Conservation (phyloP, 2,329 filamentous ascomycete species). For the Fusarium musae region DNA sequence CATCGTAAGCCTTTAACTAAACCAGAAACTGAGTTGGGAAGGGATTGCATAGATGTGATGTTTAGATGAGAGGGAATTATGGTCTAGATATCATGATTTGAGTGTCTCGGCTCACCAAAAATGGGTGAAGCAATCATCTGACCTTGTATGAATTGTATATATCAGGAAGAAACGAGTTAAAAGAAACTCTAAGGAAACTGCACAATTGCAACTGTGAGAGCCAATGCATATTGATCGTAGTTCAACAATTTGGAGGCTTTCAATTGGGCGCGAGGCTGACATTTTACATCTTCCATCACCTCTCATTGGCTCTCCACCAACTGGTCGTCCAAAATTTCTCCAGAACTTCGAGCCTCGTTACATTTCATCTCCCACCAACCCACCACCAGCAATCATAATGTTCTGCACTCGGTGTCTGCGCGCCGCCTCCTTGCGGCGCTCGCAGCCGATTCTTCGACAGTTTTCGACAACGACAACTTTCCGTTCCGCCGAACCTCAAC, state of each 20-base stretch:
- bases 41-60: conserved; percentile 22
- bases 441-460: conserved; percentile 48
- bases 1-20: conserved; percentile 39
- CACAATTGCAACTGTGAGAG: neutral
- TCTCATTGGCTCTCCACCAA: conserved; percentile 44
- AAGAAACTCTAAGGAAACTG: conserved; percentile 22
- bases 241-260: conserved; percentile 1
- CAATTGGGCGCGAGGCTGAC: conserved; percentile 45
- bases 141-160: conserved; percentile 51
- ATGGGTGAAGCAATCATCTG: conserved; percentile 35
- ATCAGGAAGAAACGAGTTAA: conserved; percentile 45
- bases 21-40: neutral
- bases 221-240: neutral
- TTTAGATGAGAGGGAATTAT: conserved; percentile 37
- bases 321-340: conserved; percentile 47
- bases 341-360: conserved; percentile 39
- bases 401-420: conserved; percentile 63
- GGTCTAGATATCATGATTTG: conserved; percentile 35
- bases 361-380: conserved; percentile 42
- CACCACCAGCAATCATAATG: conserved; percentile 48
- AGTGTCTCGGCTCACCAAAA: conserved; percentile 29
- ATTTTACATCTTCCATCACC: conserved; percentile 27
- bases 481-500: conserved; percentile 51
- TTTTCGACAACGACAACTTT: conserved; percentile 55
- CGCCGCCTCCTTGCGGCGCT: conserved; percentile 49